Percentiles rank a stretch among this genome's conserved stretches.
phyloP scores from a whole-genome alignment of 1,284 basidiomycete species.

The Trametes hirsuta region DNA sequence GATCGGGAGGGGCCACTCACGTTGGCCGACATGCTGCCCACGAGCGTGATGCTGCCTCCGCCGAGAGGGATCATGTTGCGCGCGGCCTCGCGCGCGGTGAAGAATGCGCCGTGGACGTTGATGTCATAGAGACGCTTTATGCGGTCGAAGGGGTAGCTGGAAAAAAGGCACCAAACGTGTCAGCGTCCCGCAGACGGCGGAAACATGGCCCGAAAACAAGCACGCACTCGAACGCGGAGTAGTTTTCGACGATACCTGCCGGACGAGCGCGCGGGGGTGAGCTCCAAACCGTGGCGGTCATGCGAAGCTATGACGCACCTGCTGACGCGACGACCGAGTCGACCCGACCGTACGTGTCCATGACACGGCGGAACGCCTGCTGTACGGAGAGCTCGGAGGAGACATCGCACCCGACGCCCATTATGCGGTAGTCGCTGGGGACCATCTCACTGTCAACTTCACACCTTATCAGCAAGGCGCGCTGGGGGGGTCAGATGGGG shows the following conservation, averaged over 20 bases:
- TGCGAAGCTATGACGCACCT: conserved; percentile 49
- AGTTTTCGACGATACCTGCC: conserved; percentile 91
- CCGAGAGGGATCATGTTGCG: conserved; percentile 77
- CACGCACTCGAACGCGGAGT: conserved; percentile 81
- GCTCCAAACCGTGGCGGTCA: conserved; percentile 2
- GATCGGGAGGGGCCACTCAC: conserved; percentile 48
- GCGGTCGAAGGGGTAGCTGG: conserved; percentile 82
- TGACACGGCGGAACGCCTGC: conserved; percentile 67
- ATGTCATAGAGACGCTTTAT: conserved; percentile 87
- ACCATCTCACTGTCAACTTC: conserved; percentile 64
- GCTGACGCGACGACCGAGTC: conserved; percentile 90
- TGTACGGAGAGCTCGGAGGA: conserved; percentile 82
- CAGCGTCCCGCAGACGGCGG: neutral
- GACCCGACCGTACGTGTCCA: conserved; percentile 80
- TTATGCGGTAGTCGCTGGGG: conserved; percentile 66
- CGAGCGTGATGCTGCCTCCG: conserved; percentile 83
- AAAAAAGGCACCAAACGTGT: conserved; percentile 2
- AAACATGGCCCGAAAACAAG: neutral
- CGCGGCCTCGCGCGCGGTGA: conserved; percentile 92
- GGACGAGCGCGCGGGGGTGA: conserved; percentile 8
- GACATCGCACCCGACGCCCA: conserved; percentile 89
- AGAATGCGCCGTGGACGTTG: conserved; percentile 93
- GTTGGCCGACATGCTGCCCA: conserved; percentile 90
- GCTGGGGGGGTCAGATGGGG: neutral
- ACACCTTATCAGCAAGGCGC: conserved; percentile 41